Evolutionary conservation across 2,329 filamentous ascomycete genomes (phyloP).

Genomic region (Neofusicoccum laricinum): DNA sequence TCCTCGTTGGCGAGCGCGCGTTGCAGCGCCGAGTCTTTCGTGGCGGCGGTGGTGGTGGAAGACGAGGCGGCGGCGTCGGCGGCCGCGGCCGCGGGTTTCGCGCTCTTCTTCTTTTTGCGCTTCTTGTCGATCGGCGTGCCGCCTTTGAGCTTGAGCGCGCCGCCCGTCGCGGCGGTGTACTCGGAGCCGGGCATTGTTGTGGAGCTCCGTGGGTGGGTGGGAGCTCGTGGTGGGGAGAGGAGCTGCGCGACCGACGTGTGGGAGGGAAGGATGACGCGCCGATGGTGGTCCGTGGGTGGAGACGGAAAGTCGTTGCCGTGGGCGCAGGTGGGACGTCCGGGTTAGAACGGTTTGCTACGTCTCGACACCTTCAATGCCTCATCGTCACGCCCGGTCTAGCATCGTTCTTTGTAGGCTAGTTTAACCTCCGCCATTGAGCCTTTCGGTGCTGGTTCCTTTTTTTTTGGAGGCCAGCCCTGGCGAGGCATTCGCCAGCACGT

Average conservation of each 20-base stretch:
- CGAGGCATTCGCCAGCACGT: too few species aligned
- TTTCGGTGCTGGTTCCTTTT: too few species aligned
- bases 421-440: too few species aligned
- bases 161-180: constrained; percentile 53
- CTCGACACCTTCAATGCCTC: too few species aligned
- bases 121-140: constrained; percentile 64
- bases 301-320: too few species aligned
- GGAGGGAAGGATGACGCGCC: not conserved
- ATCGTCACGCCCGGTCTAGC: too few species aligned
- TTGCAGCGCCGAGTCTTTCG: not conserved
- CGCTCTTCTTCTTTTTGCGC: constrained; percentile 55
- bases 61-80: constrained; percentile 18
- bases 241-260: not conserved
- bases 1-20: constrained; percentile 28
- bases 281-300: not conserved
- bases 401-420: too few species aligned
- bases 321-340: too few species aligned
- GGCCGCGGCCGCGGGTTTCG: constrained; percentile 17
- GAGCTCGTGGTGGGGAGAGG: not conserved
- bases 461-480: too few species aligned
- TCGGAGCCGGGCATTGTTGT: constrained; percentile 11
- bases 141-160: constrained; percentile 84
- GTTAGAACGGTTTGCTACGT: too few species aligned
- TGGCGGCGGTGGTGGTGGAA: constrained; percentile 7
- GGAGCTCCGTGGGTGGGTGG: not conserved